Evolutionary conservation across 805 yeast genomes (phyloP), one percentile per base, ranked within the genome.

Genomic region (Candida sonorensis): DNA sequence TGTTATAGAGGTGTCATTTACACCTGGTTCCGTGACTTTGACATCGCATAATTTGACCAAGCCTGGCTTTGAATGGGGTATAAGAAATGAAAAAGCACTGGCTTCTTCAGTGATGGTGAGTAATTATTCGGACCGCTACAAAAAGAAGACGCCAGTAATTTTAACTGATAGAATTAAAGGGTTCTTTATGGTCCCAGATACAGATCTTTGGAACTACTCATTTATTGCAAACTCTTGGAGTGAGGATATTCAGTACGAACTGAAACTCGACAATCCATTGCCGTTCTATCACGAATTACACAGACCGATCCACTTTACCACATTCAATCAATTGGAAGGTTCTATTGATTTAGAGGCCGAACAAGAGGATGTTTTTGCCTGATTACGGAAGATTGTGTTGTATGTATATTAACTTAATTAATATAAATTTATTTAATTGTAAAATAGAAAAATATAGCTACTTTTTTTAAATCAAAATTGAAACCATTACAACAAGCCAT

Each of bases 221-320:
- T 90, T 92, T 48, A 70, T 85, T 61, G 92, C 96, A 2, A 79
- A 92, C 1, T 73, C 82, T 7, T 92, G 92, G 81, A 77, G 72
- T 45, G 62, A 75, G 5, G 69, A 70, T n/a, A 54, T 72, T 28
- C 65, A 62, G 6, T 85, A 70, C 46, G 75, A 65, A 10, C 52
- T 87, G 54, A 84, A 82, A 50, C 50, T 82, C 27, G 96, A 84
- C 48, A 62, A 76, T 12, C 99, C 99, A 2, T 46, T 81, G 23
- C 75, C 82, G 6, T 92, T 80, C 50, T 92, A 86, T 57, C 81
- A 85, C 50, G 94, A 83, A 45, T 51, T 75, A 22, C 98, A 92
- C 51, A 77, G 98, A 29, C 92, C 96, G 2, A 67, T 77, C 19
- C 98, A 92, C 57, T 92, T 92, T 60, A 64, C 75, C 30, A 70